These are phyloP conservation scores for Sherardia arvensis DNA, from an alignment of 257 asterid genomes.

Conservation along the genomic window DNA sequence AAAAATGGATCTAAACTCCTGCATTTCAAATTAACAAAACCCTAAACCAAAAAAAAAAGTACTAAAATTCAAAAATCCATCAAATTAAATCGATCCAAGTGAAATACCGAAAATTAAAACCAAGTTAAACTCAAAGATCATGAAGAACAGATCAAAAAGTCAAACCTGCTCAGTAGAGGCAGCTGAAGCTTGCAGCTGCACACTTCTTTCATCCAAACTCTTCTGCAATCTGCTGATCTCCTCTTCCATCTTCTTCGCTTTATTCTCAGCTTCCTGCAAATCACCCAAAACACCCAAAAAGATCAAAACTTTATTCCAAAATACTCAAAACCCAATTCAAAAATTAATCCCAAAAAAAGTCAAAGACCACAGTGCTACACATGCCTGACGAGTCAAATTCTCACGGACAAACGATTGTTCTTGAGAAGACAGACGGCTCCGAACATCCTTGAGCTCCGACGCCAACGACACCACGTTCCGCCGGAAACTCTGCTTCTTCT, in stretches of 20 bases:
- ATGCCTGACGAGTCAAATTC: slow-evolving; percentile 56
- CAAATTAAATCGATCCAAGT: slow-evolving; percentile 4
- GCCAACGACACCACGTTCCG: slow-evolving; percentile 79
- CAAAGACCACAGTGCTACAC: neutral
- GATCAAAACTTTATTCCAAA: neutral
- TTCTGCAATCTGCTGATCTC: slow-evolving; percentile 52
- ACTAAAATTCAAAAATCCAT: neutral
- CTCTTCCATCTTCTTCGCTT: slow-evolving; percentile 58
- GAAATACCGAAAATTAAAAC: neutral
- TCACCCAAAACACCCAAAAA: neutral
- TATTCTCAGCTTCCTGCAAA: slow-evolving; percentile 61
- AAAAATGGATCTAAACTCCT: slow-evolving; percentile 15
- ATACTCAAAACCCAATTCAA: neutral
- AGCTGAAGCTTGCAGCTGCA: slow-evolving; percentile 51
- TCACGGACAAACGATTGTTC: slow-evolving; percentile 48
- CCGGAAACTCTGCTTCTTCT: slow-evolving; percentile 75
- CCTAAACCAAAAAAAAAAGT: slow-evolving; percentile 9
- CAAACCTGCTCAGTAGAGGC: slow-evolving; percentile 54
- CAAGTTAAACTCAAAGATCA: neutral
- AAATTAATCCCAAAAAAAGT: neutral
- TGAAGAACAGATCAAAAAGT: neutral
- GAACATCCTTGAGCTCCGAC: slow-evolving; percentile 76
- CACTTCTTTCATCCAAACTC: slow-evolving; percentile 43
- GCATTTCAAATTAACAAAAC: slow-evolving; percentile 8
- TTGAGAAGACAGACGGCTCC: slow-evolving; percentile 55